These are phyloP conservation scores for Calonectria naviculata DNA, from an alignment of 2,329 filamentous ascomycete genomes.

Conservation along the genomic window DNA sequence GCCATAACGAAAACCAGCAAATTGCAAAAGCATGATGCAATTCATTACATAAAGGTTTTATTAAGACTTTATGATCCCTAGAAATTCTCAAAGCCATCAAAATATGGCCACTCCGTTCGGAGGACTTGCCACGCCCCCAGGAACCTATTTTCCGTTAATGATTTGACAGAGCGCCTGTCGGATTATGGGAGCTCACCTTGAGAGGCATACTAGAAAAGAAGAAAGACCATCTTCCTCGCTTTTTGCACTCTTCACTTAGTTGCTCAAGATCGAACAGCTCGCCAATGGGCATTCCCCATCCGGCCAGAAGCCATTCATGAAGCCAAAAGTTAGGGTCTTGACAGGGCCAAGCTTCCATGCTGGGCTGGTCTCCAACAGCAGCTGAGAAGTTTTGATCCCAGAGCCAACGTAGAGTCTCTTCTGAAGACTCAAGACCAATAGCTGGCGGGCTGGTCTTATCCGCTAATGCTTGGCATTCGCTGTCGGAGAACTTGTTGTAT, in stretches of 20 bases:
- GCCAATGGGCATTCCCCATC: conserved; percentile 58
- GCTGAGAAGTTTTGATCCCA: conserved; percentile 69
- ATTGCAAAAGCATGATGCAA: background rate
- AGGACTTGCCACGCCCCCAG: conserved; percentile 19
- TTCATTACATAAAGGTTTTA: background rate
- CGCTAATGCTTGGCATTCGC: conserved; percentile 51
- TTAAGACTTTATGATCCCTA: too few relatives aligned
- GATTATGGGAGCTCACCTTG: conserved; percentile 40
- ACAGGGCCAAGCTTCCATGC: conserved; percentile 60
- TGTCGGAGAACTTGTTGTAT: conserved; percentile 50
- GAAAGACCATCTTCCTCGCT: conserved; percentile 59
- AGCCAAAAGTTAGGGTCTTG: conserved; percentile 43
- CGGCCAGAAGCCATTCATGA: conserved; percentile 60
- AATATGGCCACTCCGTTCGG: conserved; percentile 20
- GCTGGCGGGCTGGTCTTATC: conserved; percentile 42
- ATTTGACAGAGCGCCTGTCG: too few relatives aligned
- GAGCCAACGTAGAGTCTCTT: conserved; percentile 64
- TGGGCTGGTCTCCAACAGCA: conserved; percentile 65
- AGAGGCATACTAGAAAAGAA: conserved; percentile 61
- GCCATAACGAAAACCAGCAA: background rate
- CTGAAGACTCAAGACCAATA: conserved; percentile 60
- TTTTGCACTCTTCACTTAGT: conserved; percentile 61
- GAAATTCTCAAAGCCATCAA: background rate
- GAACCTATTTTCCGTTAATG: conserved; percentile 7
- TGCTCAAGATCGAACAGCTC: conserved; percentile 50